Conservation (phyloP, 495 filamentous ascomycete species). For the Penicillium canariense region DNA sequence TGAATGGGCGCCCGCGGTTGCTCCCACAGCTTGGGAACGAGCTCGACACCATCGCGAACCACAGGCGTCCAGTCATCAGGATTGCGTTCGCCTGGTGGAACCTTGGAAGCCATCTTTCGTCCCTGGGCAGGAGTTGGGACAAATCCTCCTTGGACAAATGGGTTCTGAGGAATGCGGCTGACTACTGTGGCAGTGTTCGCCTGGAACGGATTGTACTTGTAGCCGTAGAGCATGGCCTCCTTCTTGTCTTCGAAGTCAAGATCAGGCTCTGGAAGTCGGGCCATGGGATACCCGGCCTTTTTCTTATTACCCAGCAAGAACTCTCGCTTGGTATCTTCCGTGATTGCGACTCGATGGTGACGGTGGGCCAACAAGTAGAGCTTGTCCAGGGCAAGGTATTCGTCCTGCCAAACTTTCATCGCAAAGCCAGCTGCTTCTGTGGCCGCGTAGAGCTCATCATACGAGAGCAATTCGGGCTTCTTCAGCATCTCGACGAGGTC, state of each 20-base stretch:
- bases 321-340: slow-evolving; percentile 18
- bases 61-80: slow-evolving; percentile 40
- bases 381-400: slow-evolving; percentile 60
- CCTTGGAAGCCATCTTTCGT: slow-evolving; percentile 39
- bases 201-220: slow-evolving; percentile 31
- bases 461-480: slow-evolving; percentile 33
- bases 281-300: slow-evolving; percentile 18
- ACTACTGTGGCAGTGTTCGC: slow-evolving; percentile 6
- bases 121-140: slow-evolving; percentile 41
- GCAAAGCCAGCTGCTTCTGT: slow-evolving; percentile 52
- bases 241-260: slow-evolving; percentile 41
- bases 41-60: slow-evolving; percentile 33
- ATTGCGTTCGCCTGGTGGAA: slow-evolving; percentile 33
- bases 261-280: slow-evolving; percentile 16
- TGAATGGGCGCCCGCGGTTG: slow-evolving; percentile 51
- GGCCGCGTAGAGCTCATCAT: slow-evolving; percentile 52
- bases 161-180: slow-evolving; percentile 34
- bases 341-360: slow-evolving; percentile 20
- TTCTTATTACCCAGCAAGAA: slow-evolving; percentile 19
- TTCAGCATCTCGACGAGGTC: slow-evolving; percentile 35
- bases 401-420: slow-evolving; percentile 60
- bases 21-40: slow-evolving; percentile 44
- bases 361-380: slow-evolving; percentile 50
- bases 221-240: slow-evolving; percentile 43
- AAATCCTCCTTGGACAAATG: slow-evolving; percentile 46